Conservation (phyloP, 768 basidiomycete species). For the Trametes cingulata region DNA sequence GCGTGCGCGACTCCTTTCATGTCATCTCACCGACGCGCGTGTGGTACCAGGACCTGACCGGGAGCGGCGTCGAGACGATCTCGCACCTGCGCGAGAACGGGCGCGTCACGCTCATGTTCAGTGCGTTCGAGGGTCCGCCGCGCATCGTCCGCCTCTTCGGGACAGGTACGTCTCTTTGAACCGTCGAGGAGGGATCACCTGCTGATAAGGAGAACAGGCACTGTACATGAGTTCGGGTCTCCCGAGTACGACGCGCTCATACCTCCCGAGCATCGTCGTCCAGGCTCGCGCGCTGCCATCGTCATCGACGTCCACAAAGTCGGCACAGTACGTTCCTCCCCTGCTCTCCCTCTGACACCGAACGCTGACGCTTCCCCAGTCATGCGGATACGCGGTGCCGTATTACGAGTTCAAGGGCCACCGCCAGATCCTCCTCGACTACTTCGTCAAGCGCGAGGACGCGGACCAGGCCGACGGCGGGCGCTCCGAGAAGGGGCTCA, state of each 20-base stretch:
- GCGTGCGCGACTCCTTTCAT: constrained; percentile 60
- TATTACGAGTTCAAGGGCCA: constrained; percentile 57
- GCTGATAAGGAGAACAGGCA: constrained; percentile 40
- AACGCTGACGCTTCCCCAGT: constrained; percentile 39
- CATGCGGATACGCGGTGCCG: constrained; percentile 67
- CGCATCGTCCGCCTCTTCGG: constrained; percentile 62
- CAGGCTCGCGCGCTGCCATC: constrained; percentile 62
- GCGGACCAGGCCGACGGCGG: constrained; percentile 36
- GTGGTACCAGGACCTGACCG: constrained; percentile 77
- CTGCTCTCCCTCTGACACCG: constrained; percentile 23
- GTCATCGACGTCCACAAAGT: constrained; percentile 63
- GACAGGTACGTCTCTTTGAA: constrained; percentile 41
- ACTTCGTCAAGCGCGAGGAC: constrained; percentile 45
- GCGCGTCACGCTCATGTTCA: constrained; percentile 61
- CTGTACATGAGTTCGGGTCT: constrained; percentile 61
- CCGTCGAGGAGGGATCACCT: too few relatives aligned
- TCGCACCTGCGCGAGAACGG: constrained; percentile 65
- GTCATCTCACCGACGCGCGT: constrained; percentile 51
- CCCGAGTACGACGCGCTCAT: constrained; percentile 59
- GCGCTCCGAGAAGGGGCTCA: constrained; percentile 45
- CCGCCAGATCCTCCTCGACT: constrained; percentile 52
- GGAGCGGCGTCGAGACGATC: constrained; percentile 65
- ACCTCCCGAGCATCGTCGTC: constrained; percentile 44
- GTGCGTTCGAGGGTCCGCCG: constrained; percentile 60
- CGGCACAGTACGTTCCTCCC: constrained; percentile 39